phyloP scores from a whole-genome alignment of 2,329 filamentous ascomycete genomes.

The Trichoderma sp. region DNA sequence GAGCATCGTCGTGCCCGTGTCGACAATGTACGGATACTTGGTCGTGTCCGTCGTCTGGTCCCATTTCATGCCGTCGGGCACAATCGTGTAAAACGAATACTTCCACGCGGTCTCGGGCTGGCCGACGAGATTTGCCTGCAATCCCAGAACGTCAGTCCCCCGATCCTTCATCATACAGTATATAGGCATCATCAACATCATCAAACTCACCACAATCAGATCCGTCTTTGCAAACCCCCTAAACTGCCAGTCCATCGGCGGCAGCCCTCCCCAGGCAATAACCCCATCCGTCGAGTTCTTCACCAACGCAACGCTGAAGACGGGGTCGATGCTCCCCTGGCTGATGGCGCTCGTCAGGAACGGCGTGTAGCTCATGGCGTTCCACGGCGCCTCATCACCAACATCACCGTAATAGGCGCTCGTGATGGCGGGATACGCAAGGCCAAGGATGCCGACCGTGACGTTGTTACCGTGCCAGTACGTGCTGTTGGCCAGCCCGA shows the following conservation, averaged over 20 bases:
- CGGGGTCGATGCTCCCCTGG: constrained; percentile 43
- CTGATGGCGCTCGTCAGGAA: constrained; percentile 48
- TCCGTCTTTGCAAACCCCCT: constrained; percentile 36
- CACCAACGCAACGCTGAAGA: constrained; percentile 48
- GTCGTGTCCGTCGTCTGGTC: constrained; percentile 41
- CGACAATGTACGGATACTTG: constrained; percentile 50
- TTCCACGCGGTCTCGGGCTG: constrained; percentile 40
- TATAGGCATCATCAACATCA: not conserved
- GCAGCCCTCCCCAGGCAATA: constrained; percentile 47
- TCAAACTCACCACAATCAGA: constrained; percentile 44
- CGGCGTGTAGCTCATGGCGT: constrained; percentile 44
- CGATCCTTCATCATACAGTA: not conserved
- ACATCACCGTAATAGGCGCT: constrained; percentile 44
- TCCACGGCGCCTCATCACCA: constrained; percentile 38
- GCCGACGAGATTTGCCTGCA: constrained; percentile 43
- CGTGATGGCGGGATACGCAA: constrained; percentile 50
- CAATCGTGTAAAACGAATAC: constrained; percentile 53
- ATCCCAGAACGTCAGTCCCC: not conserved
- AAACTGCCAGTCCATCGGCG: constrained; percentile 35
- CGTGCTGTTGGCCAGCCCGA: constrained; percentile 48
- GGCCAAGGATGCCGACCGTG: constrained; percentile 50
- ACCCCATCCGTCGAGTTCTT: constrained; percentile 46
- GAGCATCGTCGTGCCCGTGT: constrained; percentile 51
- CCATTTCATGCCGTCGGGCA: constrained; percentile 48
- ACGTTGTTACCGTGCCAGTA: constrained; percentile 52